phyloP scores from a whole-genome alignment of 1,139 yeast genomes.

The Zygoascus meyerae region DNA sequence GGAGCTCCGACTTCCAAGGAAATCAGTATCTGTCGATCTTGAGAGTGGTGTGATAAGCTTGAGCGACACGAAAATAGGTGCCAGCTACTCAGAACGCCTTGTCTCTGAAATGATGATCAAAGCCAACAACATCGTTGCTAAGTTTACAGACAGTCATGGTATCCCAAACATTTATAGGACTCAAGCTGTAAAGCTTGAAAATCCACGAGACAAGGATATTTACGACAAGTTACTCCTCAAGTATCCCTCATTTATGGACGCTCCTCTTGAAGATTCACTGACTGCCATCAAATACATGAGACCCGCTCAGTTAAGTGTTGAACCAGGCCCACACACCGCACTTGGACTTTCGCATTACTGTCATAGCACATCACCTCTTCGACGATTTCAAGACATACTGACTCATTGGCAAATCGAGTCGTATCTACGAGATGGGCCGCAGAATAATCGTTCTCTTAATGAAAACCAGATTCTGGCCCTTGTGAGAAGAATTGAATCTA shows the following conservation, averaged over 20 bases:
- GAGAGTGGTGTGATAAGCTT: slow-evolving; percentile 9
- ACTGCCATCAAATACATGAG: slow-evolving; percentile 23
- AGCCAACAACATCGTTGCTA: slow-evolving; percentile 62
- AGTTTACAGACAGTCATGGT: slow-evolving; percentile 40
- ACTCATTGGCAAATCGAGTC: slow-evolving; percentile 69
- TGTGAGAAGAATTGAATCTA: slow-evolving; percentile 25
- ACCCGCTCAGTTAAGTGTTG: slow-evolving; percentile 31
- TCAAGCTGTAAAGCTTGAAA: slow-evolving; percentile 38
- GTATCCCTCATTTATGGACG: slow-evolving; percentile 4
- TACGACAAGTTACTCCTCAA: slow-evolving; percentile 4
- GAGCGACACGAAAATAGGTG: slow-evolving; percentile 14
- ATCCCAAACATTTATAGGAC: slow-evolving; percentile 58
- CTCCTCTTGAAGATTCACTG: slow-evolving; percentile 16
- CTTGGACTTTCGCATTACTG: slow-evolving; percentile 62
- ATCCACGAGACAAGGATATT: slow-evolving; percentile 19
- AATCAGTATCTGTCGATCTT: slow-evolving; percentile 14
- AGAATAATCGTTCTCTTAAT: slow-evolving; percentile 9
- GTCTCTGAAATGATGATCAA: slow-evolving; percentile 82
- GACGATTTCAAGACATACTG: slow-evolving; percentile 78
- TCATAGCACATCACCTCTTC: slow-evolving; percentile 82
- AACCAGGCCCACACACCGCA: slow-evolving; percentile 49
- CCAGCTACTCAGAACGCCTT: slow-evolving; percentile 30
- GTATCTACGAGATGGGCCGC: slow-evolving; percentile 24
- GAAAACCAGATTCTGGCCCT: slow-evolving; percentile 23
- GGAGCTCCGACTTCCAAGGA: slow-evolving; percentile 11